These are phyloP conservation scores for Jacaranda copaia DNA, from an alignment of 257 asterid genomes.

Conservation along the genomic window DNA sequence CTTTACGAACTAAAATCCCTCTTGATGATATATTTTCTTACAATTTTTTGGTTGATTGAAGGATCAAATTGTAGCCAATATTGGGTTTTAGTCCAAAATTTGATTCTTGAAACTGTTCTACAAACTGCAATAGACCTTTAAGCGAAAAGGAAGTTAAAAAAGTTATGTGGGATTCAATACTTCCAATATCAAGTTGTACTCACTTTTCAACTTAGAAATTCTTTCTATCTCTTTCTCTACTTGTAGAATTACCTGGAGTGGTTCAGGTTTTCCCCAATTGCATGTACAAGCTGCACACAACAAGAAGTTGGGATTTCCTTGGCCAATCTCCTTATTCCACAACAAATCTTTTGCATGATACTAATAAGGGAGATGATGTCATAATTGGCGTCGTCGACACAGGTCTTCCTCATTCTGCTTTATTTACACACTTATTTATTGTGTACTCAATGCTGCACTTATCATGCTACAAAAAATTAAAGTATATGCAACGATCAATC, in stretches of 20 bases:
- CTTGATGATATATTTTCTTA: too few relatives aligned
- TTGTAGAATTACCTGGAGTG: slow-evolving; percentile 50
- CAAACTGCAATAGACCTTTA: too few relatives aligned
- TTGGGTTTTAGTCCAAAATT: neutral
- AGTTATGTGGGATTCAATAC: too few relatives aligned
- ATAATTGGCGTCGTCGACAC: slow-evolving; percentile 53
- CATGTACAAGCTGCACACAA: slow-evolving; percentile 46
- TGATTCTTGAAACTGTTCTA: neutral
- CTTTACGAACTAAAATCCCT: too few relatives aligned
- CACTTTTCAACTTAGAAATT: too few relatives aligned
- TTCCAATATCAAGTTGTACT: too few relatives aligned
- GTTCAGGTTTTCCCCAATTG: slow-evolving; percentile 43
- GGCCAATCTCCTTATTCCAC: slow-evolving; percentile 43
- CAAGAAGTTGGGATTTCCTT: slow-evolving; percentile 51
- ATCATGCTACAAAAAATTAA: too few relatives aligned
- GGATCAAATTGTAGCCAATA: too few relatives aligned
- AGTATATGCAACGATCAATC: too few relatives aligned
- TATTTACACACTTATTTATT: neutral
- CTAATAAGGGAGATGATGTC: slow-evolving; percentile 46
- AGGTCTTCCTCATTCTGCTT: slow-evolving; percentile 22
- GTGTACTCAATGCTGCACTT: too few relatives aligned
- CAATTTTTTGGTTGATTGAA: too few relatives aligned
- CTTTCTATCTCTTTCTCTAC: neutral
- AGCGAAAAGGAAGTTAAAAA: too few relatives aligned
- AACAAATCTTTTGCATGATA: slow-evolving; percentile 30